Percentiles rank a stretch among this genome's conserved stretches.
Evolutionary conservation across 495 filamentous ascomycete genomes (phyloP).

Genomic region (Aspergillus carlsbadensis): DNA sequence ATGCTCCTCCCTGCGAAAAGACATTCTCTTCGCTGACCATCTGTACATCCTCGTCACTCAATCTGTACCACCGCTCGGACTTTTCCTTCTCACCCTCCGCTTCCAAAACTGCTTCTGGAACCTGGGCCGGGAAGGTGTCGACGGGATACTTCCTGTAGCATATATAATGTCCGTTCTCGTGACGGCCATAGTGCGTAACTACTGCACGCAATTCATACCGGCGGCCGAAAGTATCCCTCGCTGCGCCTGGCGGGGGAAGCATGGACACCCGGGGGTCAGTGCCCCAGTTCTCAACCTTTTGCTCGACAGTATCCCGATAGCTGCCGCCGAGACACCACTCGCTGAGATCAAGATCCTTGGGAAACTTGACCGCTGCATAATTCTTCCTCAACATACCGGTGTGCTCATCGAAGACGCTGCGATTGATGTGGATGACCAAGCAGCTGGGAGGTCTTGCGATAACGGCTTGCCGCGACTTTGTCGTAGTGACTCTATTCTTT

Average conservation of each 20-base stretch:
- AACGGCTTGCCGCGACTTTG: constrained; percentile 85
- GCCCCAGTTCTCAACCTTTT: constrained; percentile 61
- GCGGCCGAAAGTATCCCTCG: constrained; percentile 40
- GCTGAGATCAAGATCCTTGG: constrained; percentile 67
- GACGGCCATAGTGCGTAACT: constrained; percentile 83
- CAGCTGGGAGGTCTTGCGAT: constrained; percentile 77
- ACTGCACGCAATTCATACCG: constrained; percentile 81
- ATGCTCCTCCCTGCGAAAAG: constrained; percentile 76
- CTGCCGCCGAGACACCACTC: constrained; percentile 71
- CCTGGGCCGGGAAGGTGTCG: constrained; percentile 31
- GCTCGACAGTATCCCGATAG: constrained; percentile 21
- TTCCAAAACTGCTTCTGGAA: constrained; percentile 37
- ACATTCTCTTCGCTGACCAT: constrained; percentile 72
- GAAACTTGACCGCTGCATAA: constrained; percentile 72
- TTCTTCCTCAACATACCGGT: constrained; percentile 83
- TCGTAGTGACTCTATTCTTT: constrained; percentile 65
- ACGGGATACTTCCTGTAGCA: constrained; percentile 73
- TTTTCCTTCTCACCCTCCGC: constrained; percentile 40
- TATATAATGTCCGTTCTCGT: constrained; percentile 95
- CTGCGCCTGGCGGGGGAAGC: constrained; percentile 52
- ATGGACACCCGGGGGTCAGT: constrained; percentile 65
- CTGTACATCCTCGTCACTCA: constrained; percentile 82
- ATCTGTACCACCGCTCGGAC: constrained; percentile 67
- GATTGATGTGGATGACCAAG: constrained; percentile 83
- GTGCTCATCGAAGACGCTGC: constrained; percentile 82